Evolutionary conservation across 2,329 filamentous ascomycete species (phyloP).

Genomic region (Xylogone sp.): DNA sequence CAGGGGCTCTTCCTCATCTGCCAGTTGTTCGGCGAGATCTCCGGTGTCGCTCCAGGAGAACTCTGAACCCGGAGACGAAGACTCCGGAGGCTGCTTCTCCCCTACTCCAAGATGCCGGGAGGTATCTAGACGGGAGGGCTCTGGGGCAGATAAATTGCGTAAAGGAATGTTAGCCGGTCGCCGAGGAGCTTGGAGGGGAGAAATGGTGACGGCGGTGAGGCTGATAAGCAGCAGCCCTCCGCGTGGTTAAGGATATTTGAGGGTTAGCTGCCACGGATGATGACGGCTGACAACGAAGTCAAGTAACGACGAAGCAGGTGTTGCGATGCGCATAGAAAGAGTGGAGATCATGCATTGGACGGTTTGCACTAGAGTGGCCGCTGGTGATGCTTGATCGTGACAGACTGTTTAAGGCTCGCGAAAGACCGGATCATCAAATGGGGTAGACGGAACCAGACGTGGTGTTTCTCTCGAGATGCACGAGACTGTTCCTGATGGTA

Average conservation of each 20-base stretch:
- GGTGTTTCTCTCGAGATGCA: background rate
- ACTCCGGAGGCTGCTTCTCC: conserved; percentile 44
- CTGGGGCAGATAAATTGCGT: conserved; percentile 59
- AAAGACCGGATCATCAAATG: background rate
- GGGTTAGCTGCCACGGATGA: background rate
- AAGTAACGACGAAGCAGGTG: background rate
- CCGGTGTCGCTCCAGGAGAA: conserved; percentile 93
- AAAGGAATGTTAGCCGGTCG: conserved; percentile 84
- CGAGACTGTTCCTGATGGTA: background rate
- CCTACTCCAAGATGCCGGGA: conserved; percentile 40
- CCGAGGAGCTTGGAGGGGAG: conserved; percentile 62
- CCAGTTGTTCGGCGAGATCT: conserved; percentile 89
- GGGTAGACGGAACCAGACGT: background rate
- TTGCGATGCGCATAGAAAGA: background rate
- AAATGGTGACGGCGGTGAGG: conserved; percentile 82
- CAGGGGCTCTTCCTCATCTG: conserved; percentile 77
- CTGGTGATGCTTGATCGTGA: background rate
- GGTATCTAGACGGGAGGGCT: conserved; percentile 37
- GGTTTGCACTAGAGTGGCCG: background rate
- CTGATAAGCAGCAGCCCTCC: conserved; percentile 73
- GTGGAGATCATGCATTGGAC: conserved; percentile 3
- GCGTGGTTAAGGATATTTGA: conserved; percentile 1
- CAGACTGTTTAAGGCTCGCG: background rate
- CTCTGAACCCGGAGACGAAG: conserved; percentile 59
- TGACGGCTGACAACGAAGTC: background rate